phyloP scores from a whole-genome alignment of 345 rosid genomes.

The Boechera retrofracta region DNA sequence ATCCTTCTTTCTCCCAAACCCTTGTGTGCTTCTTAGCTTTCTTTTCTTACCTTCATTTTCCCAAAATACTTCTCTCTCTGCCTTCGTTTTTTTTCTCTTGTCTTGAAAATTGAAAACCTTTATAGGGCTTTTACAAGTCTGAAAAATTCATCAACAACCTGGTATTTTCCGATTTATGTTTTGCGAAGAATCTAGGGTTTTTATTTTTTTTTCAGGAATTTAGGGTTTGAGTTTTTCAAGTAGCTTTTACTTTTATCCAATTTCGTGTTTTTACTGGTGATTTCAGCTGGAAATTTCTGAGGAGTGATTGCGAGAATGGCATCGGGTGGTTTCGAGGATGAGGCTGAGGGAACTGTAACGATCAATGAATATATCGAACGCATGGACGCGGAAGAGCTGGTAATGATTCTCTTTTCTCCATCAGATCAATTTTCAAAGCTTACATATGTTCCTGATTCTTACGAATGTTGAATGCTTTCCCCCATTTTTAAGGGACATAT shows the following conservation, averaged over 20 bases:
- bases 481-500: background rate
- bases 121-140: background rate
- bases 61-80: background rate
- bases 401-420: constrained; percentile 38
- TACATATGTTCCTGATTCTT: background rate
- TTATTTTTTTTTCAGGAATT: background rate
- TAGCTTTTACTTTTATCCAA: background rate
- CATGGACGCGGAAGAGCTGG: constrained; percentile 89
- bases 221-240: constrained; percentile 6
- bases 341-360: constrained; percentile 68
- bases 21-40: background rate
- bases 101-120: background rate
- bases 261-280: background rate
- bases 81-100: background rate
- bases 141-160: background rate
- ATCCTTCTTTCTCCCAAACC: constrained; percentile 26
- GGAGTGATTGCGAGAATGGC: constrained; percentile 51
- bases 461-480: background rate
- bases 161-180: constrained; percentile 20
- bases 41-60: background rate
- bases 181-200: constrained; percentile 47
- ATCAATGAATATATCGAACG: constrained; percentile 81
- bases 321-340: constrained; percentile 67
- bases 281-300: constrained; percentile 32
- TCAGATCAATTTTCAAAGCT: constrained; percentile 1